These are phyloP conservation scores for Cucumis melo DNA, from an alignment of 306 rosid genomes.

Conservation along the genomic window DNA sequence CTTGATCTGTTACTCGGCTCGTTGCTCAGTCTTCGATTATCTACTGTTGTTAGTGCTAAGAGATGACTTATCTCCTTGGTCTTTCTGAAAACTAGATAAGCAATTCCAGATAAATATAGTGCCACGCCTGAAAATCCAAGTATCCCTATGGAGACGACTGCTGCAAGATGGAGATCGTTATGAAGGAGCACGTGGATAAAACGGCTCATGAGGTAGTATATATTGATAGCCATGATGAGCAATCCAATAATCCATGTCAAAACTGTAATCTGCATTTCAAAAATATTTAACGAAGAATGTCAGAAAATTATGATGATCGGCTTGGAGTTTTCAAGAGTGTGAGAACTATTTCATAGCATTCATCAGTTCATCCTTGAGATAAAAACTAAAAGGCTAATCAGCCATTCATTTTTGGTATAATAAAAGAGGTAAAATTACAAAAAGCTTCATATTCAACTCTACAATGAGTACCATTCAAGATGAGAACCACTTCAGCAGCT, in stretches of 20 bases:
- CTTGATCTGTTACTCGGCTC: conserved; percentile 32
- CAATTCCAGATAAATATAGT: conserved; percentile 61
- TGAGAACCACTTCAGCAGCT: neutral
- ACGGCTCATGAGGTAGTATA: conserved; percentile 52
- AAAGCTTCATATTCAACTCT: neutral
- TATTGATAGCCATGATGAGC: conserved; percentile 63
- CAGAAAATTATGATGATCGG: neutral
- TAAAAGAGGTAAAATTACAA: neutral
- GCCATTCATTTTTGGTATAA: neutral
- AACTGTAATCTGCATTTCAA: conserved; percentile 41
- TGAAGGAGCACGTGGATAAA: conserved; percentile 66
- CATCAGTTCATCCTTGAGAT: neutral
- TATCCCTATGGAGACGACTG: conserved; percentile 51
- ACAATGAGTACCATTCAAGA: too few relatives aligned
- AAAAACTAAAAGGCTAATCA: neutral
- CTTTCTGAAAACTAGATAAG: conserved; percentile 56
- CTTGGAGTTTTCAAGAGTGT: neutral
- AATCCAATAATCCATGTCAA: conserved; percentile 67
- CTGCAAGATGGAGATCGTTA: conserved; percentile 31
- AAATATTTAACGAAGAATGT: neutral
- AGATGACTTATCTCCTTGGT: conserved; percentile 44
- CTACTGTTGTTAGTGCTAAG: conserved; percentile 53
- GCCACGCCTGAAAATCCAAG: conserved; percentile 72
- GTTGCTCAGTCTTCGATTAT: conserved; percentile 30
- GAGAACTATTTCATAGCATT: neutral